Conservation (phyloP, 75 land plant species). For the Cupressus sempervirens region DNA sequence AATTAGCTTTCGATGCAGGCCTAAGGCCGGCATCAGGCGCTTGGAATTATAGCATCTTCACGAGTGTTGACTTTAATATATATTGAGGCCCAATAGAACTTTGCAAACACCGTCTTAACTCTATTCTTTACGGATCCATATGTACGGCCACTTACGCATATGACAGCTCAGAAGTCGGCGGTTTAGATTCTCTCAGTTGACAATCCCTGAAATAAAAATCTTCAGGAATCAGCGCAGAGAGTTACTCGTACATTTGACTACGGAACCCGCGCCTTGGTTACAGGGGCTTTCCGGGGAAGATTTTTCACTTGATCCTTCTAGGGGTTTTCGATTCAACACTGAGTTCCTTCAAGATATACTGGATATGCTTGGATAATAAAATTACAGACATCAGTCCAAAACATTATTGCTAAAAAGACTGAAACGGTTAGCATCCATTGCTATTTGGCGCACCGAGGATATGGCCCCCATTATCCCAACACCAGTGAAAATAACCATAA, state of each 20-base stretch:
- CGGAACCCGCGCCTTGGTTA: not conserved
- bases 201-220: too few species aligned
- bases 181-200: not conserved
- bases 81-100: too few species aligned
- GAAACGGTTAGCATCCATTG: slow-evolving; percentile 63
- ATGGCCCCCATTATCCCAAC: slow-evolving; percentile 62
- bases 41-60: too few species aligned
- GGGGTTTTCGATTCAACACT: too few species aligned
- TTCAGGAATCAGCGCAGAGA: too few species aligned
- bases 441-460: slow-evolving; percentile 63
- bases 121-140: too few species aligned
- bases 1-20: too few species aligned
- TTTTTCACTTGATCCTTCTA: not conserved
- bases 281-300: not conserved
- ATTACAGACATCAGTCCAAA: slow-evolving; percentile 24
- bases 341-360: not conserved
- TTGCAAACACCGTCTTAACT: too few species aligned
- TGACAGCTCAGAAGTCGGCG: not conserved
- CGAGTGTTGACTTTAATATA: too few species aligned
- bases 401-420: slow-evolving; percentile 60
- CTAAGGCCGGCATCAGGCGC: too few species aligned
- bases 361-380: too few species aligned
- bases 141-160: not conserved
- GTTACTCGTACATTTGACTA: too few species aligned
- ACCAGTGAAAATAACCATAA: slow-evolving; percentile 51